phyloP scores from a whole-genome alignment of 139 green algal species.

The Protoeuglena noctilucae region DNA sequence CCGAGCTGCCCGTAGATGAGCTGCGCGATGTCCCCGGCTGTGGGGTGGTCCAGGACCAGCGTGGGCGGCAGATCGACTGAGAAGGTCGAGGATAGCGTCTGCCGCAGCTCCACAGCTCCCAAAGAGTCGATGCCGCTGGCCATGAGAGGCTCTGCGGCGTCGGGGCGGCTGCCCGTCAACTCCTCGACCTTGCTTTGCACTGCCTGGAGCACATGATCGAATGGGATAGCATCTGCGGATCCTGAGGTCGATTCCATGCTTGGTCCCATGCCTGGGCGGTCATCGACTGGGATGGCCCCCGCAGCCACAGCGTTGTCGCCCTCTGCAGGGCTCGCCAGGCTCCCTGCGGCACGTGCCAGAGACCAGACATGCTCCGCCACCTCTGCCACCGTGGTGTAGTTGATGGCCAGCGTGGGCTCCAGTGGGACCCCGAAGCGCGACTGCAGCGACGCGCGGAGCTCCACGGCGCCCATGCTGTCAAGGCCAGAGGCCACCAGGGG shows the following conservation, averaged over 20 bases:
- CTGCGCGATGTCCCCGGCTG: no score
- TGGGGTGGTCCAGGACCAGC: slow-evolving; percentile 23
- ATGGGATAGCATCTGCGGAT: slow-evolving; percentile 1
- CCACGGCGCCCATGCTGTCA: slow-evolving; percentile 49
- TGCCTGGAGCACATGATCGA: background rate
- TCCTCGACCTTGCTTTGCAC: slow-evolving; percentile 1
- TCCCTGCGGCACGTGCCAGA: no score
- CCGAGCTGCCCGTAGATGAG: no score
- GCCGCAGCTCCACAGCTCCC: slow-evolving; percentile 56
- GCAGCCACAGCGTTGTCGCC: no score
- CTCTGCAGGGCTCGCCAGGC: no score
- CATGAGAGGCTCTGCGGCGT: slow-evolving; percentile 69
- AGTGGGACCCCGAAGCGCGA: slow-evolving; percentile 31
- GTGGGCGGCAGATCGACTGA: slow-evolving; percentile 14
- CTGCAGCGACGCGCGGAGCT: slow-evolving; percentile 38
- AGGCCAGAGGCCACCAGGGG: slow-evolving; percentile 48
- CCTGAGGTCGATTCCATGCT: no score
- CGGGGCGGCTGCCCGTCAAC: background rate
- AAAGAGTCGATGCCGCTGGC: slow-evolving; percentile 57
- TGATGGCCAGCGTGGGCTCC: slow-evolving; percentile 46
- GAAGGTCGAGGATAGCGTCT: slow-evolving; percentile 26
- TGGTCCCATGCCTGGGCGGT: slow-evolving; percentile 2
- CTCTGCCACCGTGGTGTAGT: slow-evolving; percentile 35
- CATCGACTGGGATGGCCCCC: no score
- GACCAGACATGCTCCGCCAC: slow-evolving; percentile 25